Evolutionary conservation across 192 early-diverging fungal genomes (phyloP).

Genomic region (Gamsiella multidivaricata): DNA sequence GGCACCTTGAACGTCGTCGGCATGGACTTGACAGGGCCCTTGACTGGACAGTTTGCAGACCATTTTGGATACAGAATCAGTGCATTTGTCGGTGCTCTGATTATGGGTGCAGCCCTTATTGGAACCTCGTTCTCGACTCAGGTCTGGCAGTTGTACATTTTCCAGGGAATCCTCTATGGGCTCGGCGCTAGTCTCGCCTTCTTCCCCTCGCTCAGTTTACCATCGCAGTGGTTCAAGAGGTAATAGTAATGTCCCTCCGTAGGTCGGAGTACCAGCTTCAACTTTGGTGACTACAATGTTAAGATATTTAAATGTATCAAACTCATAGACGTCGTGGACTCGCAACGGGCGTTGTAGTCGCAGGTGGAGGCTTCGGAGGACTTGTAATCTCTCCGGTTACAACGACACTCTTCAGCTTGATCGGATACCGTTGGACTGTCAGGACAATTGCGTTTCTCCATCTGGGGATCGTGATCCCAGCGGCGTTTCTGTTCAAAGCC

Average conservation of each 20-base stretch:
- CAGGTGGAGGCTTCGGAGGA: slow-evolving; percentile 66
- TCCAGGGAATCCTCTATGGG: slow-evolving; percentile 37
- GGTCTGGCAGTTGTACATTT: slow-evolving; percentile 49
- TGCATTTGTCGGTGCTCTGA: slow-evolving; percentile 58
- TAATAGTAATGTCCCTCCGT: neutral
- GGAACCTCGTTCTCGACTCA: slow-evolving; percentile 66
- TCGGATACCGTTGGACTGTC: slow-evolving; percentile 66
- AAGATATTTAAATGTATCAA: neutral
- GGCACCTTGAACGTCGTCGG: slow-evolving; percentile 62
- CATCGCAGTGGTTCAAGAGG: slow-evolving; percentile 67
- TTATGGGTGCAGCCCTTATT: slow-evolving; percentile 61
- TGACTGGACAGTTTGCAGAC: slow-evolving; percentile 62
- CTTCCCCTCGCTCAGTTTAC: slow-evolving; percentile 61
- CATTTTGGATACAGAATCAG: slow-evolving; percentile 61
- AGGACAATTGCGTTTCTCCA: slow-evolving; percentile 61
- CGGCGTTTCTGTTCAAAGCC: slow-evolving; percentile 57
- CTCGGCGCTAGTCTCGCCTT: slow-evolving; percentile 60
- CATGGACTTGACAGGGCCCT: slow-evolving; percentile 60
- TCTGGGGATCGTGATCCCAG: slow-evolving; percentile 54
- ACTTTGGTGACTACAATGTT: neutral
- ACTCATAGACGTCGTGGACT: slow-evolving; percentile 52
- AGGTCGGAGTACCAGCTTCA: neutral
- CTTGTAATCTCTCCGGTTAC: slow-evolving; percentile 62
- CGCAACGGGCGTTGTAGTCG: slow-evolving; percentile 62
- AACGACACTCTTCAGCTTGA: slow-evolving; percentile 51